A percentile compares a stretch with the other conserved stretches of the same genome.
These are phyloP conservation scores for Cucumis hystrix DNA, from an alignment of 306 rosid genomes.

Conservation along the genomic window DNA sequence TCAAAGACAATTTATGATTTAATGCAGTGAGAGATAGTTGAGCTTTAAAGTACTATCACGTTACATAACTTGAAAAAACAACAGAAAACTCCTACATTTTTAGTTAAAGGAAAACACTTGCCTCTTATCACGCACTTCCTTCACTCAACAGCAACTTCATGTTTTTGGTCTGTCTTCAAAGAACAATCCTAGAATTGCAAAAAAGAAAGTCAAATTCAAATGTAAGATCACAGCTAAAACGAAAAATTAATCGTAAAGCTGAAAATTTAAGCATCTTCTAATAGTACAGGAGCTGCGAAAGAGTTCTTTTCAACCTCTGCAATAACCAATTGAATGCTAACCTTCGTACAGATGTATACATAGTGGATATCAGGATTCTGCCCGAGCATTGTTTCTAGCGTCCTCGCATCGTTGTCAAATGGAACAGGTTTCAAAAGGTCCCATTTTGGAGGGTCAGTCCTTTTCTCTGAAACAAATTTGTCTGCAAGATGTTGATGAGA, in stretches of 20 bases:
- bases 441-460: conserved; percentile 37
- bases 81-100: neutral
- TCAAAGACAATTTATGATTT: neutral
- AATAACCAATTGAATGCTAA: neutral
- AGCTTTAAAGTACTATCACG: neutral
- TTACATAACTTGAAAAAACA: neutral
- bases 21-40: neutral
- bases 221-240: neutral
- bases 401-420: conserved; percentile 43
- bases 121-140: neutral
- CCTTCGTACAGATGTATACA: conserved; percentile 70
- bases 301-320: neutral
- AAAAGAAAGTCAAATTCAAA: neutral
- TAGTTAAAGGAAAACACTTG: neutral
- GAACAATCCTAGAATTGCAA: neutral
- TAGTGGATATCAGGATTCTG: conserved; percentile 60
- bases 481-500: conserved; percentile 27
- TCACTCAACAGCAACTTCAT: neutral
- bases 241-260: neutral
- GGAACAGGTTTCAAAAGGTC: conserved; percentile 66
- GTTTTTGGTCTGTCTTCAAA: neutral
- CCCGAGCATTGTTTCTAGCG: conserved; percentile 51
- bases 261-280: neutral
- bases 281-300: neutral
- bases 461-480: conserved; percentile 44